phyloP scores from a whole-genome alignment of 108 stramenopile genomes.

The Fragilaria crotonensis region DNA sequence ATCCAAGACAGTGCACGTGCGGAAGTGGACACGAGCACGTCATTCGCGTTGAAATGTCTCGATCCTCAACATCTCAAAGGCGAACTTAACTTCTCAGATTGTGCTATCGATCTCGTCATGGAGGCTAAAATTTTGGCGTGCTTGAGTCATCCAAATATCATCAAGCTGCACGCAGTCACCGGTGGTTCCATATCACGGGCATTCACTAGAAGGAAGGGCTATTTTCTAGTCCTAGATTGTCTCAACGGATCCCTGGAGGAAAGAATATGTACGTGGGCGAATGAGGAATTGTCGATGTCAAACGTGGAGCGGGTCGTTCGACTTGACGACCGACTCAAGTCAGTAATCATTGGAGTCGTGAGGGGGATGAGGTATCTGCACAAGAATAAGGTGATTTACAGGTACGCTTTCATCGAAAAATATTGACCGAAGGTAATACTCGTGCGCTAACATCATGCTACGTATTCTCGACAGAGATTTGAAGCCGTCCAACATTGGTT shows the following conservation, averaged over 20 bases:
- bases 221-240: slow-evolving; percentile 9
- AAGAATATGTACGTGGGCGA: slow-evolving; percentile 7
- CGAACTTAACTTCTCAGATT: slow-evolving; percentile 8
- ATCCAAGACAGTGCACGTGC: background rate
- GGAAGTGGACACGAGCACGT: background rate
- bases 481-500: slow-evolving; percentile 9
- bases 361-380: background rate
- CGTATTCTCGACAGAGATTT: background rate
- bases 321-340: background rate
- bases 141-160: slow-evolving; percentile 21
- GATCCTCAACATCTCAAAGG: slow-evolving; percentile 14
- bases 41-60: slow-evolving; percentile 19
- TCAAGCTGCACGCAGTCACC: slow-evolving; percentile 15
- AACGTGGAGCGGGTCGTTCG: background rate
- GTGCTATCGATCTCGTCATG: slow-evolving; percentile 23
- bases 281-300: background rate
- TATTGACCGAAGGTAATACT: background rate
- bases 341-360: background rate
- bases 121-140: slow-evolving; percentile 16
- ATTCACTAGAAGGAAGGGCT: slow-evolving; percentile 12
- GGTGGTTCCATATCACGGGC: slow-evolving; percentile 9
- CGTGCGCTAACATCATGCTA: background rate
- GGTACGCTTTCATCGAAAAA: background rate
- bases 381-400: background rate
- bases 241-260: slow-evolving; percentile 17